phyloP scores from a whole-genome alignment of 1,284 basidiomycete species.

The Thecaphora thlaspeos region DNA sequence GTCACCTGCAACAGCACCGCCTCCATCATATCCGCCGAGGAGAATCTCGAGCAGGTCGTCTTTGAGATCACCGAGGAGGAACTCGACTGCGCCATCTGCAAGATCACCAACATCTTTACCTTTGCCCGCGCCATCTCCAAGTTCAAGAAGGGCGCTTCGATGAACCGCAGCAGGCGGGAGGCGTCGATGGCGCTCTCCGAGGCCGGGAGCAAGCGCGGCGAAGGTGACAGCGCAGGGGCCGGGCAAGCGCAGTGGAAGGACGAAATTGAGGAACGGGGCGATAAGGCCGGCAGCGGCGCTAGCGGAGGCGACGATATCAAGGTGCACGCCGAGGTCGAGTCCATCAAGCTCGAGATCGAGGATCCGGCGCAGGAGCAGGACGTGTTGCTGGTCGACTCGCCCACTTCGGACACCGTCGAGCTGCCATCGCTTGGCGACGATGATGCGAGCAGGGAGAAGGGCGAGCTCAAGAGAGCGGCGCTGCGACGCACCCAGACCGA shows the following conservation, averaged over 20 bases:
- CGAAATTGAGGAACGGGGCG: not conserved
- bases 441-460: no score
- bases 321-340: not conserved
- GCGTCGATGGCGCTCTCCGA: slow-evolving; percentile 9
- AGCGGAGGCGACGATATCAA: not conserved
- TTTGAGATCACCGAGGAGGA: slow-evolving; percentile 55
- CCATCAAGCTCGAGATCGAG: not conserved
- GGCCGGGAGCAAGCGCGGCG: slow-evolving; percentile 1
- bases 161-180: slow-evolving; percentile 14
- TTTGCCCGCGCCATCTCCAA: slow-evolving; percentile 53
- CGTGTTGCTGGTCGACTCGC: not conserved
- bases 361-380: not conserved
- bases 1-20: slow-evolving; percentile 25
- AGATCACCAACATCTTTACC: slow-evolving; percentile 54
- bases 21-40: slow-evolving; percentile 32
- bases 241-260: slow-evolving; percentile 5
- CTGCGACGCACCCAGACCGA: not conserved
- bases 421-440: not conserved
- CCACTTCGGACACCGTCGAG: not conserved
- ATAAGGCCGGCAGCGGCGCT: not conserved
- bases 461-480: no score
- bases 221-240: slow-evolving; percentile 6
- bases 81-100: slow-evolving; percentile 50
- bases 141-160: slow-evolving; percentile 45
- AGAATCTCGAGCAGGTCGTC: slow-evolving; percentile 41